A percentile compares a stretch with the other conserved stretches of the same genome.
Conservation (phyloP, 805 yeast species). For the Ogataea methylovora region DNA sequence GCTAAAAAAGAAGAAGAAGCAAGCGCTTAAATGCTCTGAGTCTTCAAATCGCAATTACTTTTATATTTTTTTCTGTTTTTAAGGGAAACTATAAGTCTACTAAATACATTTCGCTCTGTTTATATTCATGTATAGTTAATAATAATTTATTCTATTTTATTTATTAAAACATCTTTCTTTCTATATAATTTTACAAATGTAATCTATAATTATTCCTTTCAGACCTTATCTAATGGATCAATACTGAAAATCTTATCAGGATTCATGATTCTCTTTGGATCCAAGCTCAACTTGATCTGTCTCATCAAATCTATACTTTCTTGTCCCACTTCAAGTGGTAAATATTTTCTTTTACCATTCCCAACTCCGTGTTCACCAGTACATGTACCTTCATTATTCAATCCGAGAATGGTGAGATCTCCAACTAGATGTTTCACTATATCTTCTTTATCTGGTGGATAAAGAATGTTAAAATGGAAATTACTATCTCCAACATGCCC, state of each 20-base stretch:
- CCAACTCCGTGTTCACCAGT: constrained; percentile 47
- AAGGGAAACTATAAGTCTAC: neutral
- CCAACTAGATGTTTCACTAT: constrained; percentile 35
- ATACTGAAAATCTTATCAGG: constrained; percentile 37
- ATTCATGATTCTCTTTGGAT: constrained; percentile 35
- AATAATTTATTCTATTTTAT: neutral
- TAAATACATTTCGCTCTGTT: neutral
- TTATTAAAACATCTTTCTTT: neutral
- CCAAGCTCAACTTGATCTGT: constrained; percentile 31
- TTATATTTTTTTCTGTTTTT: neutral
- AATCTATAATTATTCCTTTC: neutral
- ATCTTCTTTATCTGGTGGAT: constrained; percentile 21
- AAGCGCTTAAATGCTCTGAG: neutral
- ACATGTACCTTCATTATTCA: constrained; percentile 32
- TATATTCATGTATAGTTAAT: neutral
- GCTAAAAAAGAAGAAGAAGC: neutral
- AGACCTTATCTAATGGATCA: constrained; percentile 20
- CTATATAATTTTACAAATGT: too few species aligned
- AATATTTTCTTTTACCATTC: constrained; percentile 32
- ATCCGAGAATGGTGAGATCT: constrained; percentile 50
- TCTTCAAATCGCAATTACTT: neutral
- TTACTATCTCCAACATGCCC: constrained; percentile 42
- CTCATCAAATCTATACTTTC: constrained; percentile 35
- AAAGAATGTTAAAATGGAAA: constrained; percentile 36
- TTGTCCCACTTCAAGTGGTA: constrained; percentile 30